Evolutionary conservation across 148 eudicot genomes (phyloP), one percentile per base, ranked within the genome.

Genomic region (Spergularia marina): DNA sequence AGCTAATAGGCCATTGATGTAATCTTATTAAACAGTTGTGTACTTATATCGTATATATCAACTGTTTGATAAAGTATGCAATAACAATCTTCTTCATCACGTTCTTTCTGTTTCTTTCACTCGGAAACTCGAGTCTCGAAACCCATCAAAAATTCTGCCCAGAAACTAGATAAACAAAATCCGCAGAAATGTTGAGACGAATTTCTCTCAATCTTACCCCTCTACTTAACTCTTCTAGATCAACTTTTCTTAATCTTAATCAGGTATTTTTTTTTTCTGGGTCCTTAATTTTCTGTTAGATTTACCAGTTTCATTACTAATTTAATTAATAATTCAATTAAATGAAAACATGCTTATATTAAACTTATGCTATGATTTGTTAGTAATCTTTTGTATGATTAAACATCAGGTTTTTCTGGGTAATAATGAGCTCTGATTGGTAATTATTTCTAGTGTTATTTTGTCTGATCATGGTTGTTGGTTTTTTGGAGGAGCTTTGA

Each of bases 1-100:
- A 78, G 75, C 80, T 70, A 77, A 70, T 77, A 36, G 75, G 75
- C 80, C 81, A 23, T 52, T 23, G 34, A 18, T 58, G 62, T 0
- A 16, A 1, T 1, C 17, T 18, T 0, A 17, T 4, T 18, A 0
- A 17, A 17, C 4, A 5, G 2, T 58, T 5, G 2, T 18, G 0
- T 17, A 58, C 17, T 4, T 58, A n/a, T 44, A 6, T 44, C 8
- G 8, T 44, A 1, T 1, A 41, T 7, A 6, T 6, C 49, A 44
- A 44, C 10, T 44, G 49, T 44, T 44, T 5, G 49, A 44, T 44
- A 6, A 44, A 44, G 4, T 44, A 6, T 44, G 36, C 36, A 30
- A 30, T 30, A 30, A 30, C 36, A 30, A 30, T 30, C 36, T 30
- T 5, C 30, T 4, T 1, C 25, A 59, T 10, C 34, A 18, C 12